Evolutionary conservation across 106 monocot genomes (phyloP), one percentile per base, ranked within the genome.

Genomic region (Platanthera guangdongensis): DNA sequence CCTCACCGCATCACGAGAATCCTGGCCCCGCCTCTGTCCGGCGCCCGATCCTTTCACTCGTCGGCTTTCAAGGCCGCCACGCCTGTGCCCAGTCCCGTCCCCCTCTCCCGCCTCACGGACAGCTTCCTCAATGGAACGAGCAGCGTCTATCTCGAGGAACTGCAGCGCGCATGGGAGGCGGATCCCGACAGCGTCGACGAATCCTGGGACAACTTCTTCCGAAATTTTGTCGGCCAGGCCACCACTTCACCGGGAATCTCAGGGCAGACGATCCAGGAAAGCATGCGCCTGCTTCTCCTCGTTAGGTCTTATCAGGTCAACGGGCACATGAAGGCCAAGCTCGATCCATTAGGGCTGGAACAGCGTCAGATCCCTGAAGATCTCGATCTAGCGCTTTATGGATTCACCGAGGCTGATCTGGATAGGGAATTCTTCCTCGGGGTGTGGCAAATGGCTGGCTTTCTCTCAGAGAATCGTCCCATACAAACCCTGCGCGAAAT

Each of bases 231-330:
- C 45, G 94, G 90, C 12, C 88, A 88, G 75, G 86, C 88, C 52
- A 50, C 88, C n/a, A 75, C 88, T 1, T 86, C 85, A 5, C 83
- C 88, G 0, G 94, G 94, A 1, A 81, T 94, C 50, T 88, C 88
- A 14, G 86, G 94, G 25, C 94, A 90, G 79, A 90, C 90, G 6
- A 94, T 94, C 51, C 94, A 94, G 70, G 94, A 94, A 78, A 88
- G 86, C 76, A 94, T 94, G 94, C 74, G 80, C 10, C 55, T 94
- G 60, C 88, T 94, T 1, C 83, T 94, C 19, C 88, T 94, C 21
- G 90, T 90, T 13, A 52, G 88, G 55, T 85, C 86, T 6, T 94
- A 94, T 84, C 90, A 90, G 71, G 88, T 94, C 8, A 90, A 87
- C 59, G 94, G 94, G 13, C 94, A 94, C 70, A 77, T 90, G 90